These are phyloP conservation scores for Alternaria alternata DNA, from an alignment of 2,329 filamentous ascomycete genomes.

Conservation along the genomic window DNA sequence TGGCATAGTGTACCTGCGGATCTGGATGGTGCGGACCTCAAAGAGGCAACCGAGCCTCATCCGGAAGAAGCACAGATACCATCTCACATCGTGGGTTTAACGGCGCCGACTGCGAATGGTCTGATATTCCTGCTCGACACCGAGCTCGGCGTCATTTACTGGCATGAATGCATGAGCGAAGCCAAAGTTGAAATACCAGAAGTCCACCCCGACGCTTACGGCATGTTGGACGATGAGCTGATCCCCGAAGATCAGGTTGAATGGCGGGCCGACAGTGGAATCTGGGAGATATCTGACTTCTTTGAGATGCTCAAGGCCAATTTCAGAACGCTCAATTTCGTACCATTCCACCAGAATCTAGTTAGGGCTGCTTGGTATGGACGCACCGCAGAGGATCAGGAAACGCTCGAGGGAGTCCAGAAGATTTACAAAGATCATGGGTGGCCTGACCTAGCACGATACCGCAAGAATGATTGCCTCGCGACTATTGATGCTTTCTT, in stretches of 20 bases:
- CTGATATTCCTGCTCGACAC: conserved; percentile 21
- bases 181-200: not conserved
- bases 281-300: conserved; percentile 22
- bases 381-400: too few relatives aligned
- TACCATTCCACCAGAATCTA: too few relatives aligned
- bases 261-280: conserved; percentile 10
- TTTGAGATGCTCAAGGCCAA: conserved; percentile 21
- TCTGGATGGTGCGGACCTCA: too few relatives aligned
- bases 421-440: conserved; percentile 19
- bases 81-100: conserved; percentile 19
- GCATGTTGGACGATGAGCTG: conserved; percentile 2
- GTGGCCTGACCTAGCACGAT: conserved; percentile 15
- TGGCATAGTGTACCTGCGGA: too few relatives aligned
- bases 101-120: too few relatives aligned
- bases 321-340: conserved; percentile 1
- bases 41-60: too few relatives aligned
- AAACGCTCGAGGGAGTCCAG: conserved; percentile 4
- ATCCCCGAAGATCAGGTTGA: conserved; percentile 6
- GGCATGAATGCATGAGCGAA: conserved; percentile 9
- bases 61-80: conserved; percentile 12
- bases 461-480: conserved; percentile 14
- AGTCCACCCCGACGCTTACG: conserved; percentile 7
- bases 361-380: too few relatives aligned
- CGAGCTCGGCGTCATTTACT: conserved; percentile 16
- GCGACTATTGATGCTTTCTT: not conserved